A percentile compares a stretch with the other conserved stretches of the same genome.
These are phyloP conservation scores for Hevea brasiliensis DNA, from an alignment of 345 rosid species.

Conservation along the genomic window DNA sequence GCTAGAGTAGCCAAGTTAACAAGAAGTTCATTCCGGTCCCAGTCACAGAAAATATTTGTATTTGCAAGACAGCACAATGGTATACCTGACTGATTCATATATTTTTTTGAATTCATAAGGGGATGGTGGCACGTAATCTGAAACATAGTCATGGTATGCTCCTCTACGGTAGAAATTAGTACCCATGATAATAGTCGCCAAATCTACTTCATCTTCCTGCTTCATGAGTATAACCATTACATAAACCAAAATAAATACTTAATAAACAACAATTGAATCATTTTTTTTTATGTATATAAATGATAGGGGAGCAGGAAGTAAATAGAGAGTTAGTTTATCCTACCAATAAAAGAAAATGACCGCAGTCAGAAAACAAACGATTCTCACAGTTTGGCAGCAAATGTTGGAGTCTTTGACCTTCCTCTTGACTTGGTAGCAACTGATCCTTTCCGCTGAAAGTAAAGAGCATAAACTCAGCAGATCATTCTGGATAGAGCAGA, in stretches of 20 bases:
- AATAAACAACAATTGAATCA: neutral
- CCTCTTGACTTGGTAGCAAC: constrained; percentile 63
- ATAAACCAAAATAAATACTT: constrained; percentile 6
- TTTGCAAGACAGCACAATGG: constrained; percentile 4
- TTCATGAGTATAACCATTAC: neutral
- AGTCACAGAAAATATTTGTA: neutral
- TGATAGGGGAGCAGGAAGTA: neutral
- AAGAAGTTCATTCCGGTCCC: neutral
- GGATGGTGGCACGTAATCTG: constrained; percentile 57
- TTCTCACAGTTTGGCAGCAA: constrained; percentile 49
- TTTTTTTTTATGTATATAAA: neutral
- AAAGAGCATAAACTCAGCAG: neutral
- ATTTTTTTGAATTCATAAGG: constrained; percentile 42
- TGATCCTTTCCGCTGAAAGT: constrained; percentile 72
- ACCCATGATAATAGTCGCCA: constrained; percentile 43
- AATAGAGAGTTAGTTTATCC: constrained; percentile 20
- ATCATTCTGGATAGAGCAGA: constrained; percentile 10
- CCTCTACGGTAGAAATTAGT: constrained; percentile 56
- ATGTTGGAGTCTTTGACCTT: constrained; percentile 56
- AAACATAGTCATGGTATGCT: constrained; percentile 34
- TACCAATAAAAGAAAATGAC: constrained; percentile 85
- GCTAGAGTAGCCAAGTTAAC: neutral
- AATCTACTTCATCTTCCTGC: constrained; percentile 62
- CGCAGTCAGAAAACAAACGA: constrained; percentile 54
- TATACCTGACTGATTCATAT: constrained; percentile 40